Evolutionary conservation across 2,329 filamentous ascomycete species (phyloP), one percentile per base, ranked within the genome.

Genomic region (Pseudocercospora eumusae): DNA sequence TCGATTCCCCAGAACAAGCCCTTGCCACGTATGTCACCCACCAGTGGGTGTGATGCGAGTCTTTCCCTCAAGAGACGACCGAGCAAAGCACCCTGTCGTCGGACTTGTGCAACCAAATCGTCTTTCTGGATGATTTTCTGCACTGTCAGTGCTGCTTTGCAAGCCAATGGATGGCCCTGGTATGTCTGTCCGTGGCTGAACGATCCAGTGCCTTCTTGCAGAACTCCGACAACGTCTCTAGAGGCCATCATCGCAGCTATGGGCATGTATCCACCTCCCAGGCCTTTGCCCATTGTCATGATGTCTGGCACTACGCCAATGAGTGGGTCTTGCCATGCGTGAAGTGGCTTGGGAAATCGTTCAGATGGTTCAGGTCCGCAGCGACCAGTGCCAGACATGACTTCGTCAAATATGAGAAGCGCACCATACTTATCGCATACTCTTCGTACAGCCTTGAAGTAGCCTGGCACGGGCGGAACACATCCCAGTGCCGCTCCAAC

Each of bases 341-440:
- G 83, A 66, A 88, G 74, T 8, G 74, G 73, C 27, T 64, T 69
- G 9, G 70, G 70, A 52, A 67, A 72, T 23, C 60, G 64, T 13
- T 64, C 61, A 4, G 72, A 68, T 3, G 72, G 69, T 36, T 68
- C 68, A 4, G 77, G 81, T 0, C 86, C 86, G 0, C 81, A 82
- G 0, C 86, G 77, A 1, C 87, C 86, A 74, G 83, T 83, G 1
- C 87, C 87, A 53, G 84, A 88, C 88, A 92, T 91, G 49, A 92
- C 82, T 71, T 93, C 91, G 69, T 95, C 91, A 0, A 93, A 76
- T 50, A 93, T 88, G n/a, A 95, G 79, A 0, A 95, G 82, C 0
- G 88, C 86, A 0, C 88, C 90, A 70, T 93, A 81, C 63, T 84
- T 85, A 57, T 88, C 82, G 72, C 91, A 95, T 1, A 95, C 79